A percentile compares a stretch with the other conserved stretches of the same genome.
Evolutionary conservation across 305 asterid genomes (phyloP).

Genomic region (Withania somnifera): DNA sequence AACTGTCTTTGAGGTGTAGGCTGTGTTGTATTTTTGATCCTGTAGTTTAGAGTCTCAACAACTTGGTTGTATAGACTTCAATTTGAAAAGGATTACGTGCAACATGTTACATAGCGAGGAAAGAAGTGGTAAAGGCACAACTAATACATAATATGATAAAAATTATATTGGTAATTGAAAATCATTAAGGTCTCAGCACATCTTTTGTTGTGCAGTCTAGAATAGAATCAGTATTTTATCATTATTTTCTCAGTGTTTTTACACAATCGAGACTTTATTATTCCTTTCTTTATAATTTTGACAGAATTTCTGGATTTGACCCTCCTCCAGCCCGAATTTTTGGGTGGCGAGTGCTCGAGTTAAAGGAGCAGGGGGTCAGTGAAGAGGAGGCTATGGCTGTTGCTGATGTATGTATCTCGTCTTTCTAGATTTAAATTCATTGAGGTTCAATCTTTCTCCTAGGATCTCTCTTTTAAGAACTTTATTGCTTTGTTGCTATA

Average conservation of each 20-base stretch:
- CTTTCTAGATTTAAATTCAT: not conserved
- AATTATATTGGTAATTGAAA: not conserved
- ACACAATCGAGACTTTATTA: not conserved
- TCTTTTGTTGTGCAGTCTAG: not conserved
- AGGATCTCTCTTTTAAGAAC: not conserved
- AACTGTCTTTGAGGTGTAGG: not conserved
- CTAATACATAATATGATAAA: not conserved
- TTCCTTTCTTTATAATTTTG: not conserved
- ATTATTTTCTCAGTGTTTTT: not conserved
- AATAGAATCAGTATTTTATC: not conserved
- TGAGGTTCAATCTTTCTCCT: not conserved
- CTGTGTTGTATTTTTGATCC: not conserved
- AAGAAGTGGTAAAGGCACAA: not conserved
- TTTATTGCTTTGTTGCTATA: conserved; percentile 12
- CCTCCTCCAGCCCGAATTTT: conserved; percentile 78
- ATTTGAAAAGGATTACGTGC: not conserved
- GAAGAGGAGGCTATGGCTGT: conserved; percentile 62
- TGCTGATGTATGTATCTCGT: conserved; percentile 54
- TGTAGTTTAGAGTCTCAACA: not conserved
- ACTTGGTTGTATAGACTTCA: not conserved
- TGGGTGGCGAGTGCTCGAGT: conserved; percentile 76
- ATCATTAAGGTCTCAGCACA: not conserved
- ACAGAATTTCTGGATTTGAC: conserved; percentile 55
- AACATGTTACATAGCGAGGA: not conserved
- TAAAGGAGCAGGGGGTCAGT: conserved; percentile 60